Base-by-base conservation (phyloP, 306 rosid species). In the Vigna mungo region DNA sequence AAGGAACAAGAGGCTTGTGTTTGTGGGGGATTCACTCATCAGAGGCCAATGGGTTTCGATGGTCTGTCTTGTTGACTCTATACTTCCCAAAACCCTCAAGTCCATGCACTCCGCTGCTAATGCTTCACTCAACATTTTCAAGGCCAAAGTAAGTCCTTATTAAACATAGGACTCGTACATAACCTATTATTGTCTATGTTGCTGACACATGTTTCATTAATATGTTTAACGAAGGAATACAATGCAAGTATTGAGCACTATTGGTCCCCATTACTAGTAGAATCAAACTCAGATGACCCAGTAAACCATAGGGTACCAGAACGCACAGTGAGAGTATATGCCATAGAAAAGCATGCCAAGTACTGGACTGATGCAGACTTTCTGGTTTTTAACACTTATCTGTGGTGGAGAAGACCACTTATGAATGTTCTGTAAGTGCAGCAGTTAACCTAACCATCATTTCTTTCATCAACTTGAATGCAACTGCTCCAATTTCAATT, bases 31-130 rank as follows among this genome's bases (percentile, higher is more conserved):
- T 81, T 95, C 98, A 14, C 84, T 95, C 71, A 95, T 86, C 60
- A 85, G 97, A 81, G 96, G 96, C 53, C 97, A 92, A 84, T 95
- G 98, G 98, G 89, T 90, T 79, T 95, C 98, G 7, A 89, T 95
- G 96, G 89, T 92, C 54, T 94, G 98, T 71, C 90, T 94, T 58
- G 72, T 90, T 7, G 91, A 89, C 21, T 85, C 92, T 21, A 68
- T 59, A 4, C 12, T 89, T 11, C 80, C 88, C 16, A 52, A 84
- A 27, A 17, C 68, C 6, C 79, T 85, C 80, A 91, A 89, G 77
- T 80, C 93, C 86, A 87, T 95, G 89, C 86, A 69, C 30, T 76
- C 80, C 65, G 81, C 72, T 66, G 96, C 82, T 74, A 88, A 89
- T 85, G 97, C 91, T 83, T 92, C 97, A 6, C 84, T 95, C 30